phyloP scores from a whole-genome alignment of 345 rosid species.

The Gossypium stocksii region DNA sequence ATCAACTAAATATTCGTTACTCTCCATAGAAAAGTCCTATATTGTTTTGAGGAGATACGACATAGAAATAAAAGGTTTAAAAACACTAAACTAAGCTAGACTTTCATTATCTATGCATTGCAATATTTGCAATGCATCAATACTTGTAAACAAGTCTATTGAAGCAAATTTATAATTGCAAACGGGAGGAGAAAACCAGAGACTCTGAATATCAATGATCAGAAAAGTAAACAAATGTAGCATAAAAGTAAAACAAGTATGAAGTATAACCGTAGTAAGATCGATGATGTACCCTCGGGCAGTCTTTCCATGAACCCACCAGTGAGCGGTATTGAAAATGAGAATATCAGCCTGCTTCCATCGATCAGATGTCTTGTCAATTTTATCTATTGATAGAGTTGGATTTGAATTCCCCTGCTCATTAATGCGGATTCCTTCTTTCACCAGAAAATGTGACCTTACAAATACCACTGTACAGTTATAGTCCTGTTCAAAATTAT shows the following conservation, averaged over 20 bases:
- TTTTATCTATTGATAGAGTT: conserved; percentile 69
- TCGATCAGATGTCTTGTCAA: conserved; percentile 61
- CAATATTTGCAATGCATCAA: background rate
- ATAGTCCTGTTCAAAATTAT: conserved; percentile 54
- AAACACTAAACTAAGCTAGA: background rate
- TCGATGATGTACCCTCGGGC: conserved; percentile 61
- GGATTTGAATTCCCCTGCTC: conserved; percentile 77
- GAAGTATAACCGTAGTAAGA: background rate
- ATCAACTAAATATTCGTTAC: conserved; percentile 21
- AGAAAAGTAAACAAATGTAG: background rate
- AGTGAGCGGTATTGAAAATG: conserved; percentile 90
- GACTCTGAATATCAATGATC: background rate
- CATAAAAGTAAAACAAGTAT: background rate
- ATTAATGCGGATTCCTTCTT: conserved; percentile 71
- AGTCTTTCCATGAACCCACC: conserved; percentile 99
- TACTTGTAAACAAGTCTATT: background rate
- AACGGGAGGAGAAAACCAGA: background rate
- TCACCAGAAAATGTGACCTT: conserved; percentile 95
- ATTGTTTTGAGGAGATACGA: background rate
- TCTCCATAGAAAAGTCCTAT: background rate
- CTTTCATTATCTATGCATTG: background rate
- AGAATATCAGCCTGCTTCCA: conserved; percentile 86
- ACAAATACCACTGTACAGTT: conserved; percentile 81
- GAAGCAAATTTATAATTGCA: background rate
- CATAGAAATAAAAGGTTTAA: background rate